These are phyloP conservation scores for Trametes cubensis DNA, from an alignment of 768 basidiomycete genomes.

Conservation along the genomic window DNA sequence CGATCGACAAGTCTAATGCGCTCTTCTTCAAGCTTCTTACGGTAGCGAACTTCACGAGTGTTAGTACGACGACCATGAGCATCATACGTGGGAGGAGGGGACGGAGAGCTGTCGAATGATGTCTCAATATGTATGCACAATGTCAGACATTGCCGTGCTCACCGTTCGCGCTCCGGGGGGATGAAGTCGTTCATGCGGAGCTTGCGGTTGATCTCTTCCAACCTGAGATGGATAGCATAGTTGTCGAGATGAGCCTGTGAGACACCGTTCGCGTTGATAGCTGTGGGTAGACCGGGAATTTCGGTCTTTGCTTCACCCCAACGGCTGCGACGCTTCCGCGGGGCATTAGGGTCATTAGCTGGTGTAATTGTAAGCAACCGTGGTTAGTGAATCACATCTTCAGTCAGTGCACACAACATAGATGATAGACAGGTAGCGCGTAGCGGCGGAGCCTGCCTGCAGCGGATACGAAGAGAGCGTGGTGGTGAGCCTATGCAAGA, in stretches of 20 bases:
- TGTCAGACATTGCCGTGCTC: conserved; percentile 21
- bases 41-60: conserved; percentile 97
- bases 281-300: conserved; percentile 91
- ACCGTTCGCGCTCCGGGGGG: conserved; percentile 94
- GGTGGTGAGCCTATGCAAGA: conserved; percentile 21
- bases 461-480: conserved; percentile 15
- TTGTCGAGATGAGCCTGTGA: conserved; percentile 96
- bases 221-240: conserved; percentile 92
- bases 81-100: conserved; percentile 97
- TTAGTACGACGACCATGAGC: conserved; percentile 97
- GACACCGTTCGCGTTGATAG: conserved; percentile 90
- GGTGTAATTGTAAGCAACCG: conserved; percentile 34
- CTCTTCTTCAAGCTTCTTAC: conserved; percentile 92
- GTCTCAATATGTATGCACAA: conserved; percentile 10
- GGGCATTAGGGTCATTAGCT: conserved; percentile 71
- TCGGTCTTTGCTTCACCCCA: conserved; percentile 96
- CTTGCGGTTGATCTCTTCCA: conserved; percentile 98
- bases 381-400: conserved; percentile 60
- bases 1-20: conserved; percentile 92
- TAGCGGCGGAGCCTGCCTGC: conserved; percentile 25
- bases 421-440: conserved; percentile 25
- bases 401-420: conserved; percentile 34
- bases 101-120: conserved; percentile 68
- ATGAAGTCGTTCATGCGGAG: conserved; percentile 92
- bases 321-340: conserved; percentile 93